A percentile compares a stretch with the other conserved stretches of the same genome.
Evolutionary conservation across 2,329 filamentous ascomycete species (phyloP).

Genomic region (Botrytis squamosa): DNA sequence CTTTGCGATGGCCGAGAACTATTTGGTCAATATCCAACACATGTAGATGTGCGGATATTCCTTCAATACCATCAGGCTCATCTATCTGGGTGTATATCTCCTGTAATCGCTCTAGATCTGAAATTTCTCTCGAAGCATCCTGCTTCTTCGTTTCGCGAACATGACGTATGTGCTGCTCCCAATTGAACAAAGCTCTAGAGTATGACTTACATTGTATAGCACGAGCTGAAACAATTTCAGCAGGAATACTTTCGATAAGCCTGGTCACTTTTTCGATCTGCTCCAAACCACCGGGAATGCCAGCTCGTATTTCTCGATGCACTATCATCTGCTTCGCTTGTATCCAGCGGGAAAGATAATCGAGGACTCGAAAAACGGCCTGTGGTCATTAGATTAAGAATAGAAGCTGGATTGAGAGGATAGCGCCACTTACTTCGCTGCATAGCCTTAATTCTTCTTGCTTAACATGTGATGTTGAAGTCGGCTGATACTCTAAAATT

Average conservation of each 20-base stretch:
- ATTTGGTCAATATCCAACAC: constrained; percentile 92
- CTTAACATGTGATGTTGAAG: constrained; percentile 56
- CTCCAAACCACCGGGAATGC: constrained; percentile 44
- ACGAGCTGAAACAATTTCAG: constrained; percentile 72
- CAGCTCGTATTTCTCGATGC: background rate
- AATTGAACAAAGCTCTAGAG: constrained; percentile 86
- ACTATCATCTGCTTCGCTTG: constrained; percentile 57
- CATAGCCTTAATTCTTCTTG: constrained; percentile 78
- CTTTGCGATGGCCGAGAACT: constrained; percentile 87
- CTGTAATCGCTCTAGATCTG: constrained; percentile 75
- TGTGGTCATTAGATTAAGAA: constrained; percentile 43
- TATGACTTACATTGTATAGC: constrained; percentile 95
- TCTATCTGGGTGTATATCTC: constrained; percentile 97
- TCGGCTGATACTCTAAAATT: constrained; percentile 62
- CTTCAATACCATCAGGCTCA: constrained; percentile 93
- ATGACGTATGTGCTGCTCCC: constrained; percentile 83
- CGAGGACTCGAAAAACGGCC: constrained; percentile 86
- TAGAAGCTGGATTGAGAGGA: constrained; percentile 25
- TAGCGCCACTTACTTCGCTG: constrained; percentile 66
- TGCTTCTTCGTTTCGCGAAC: constrained; percentile 28
- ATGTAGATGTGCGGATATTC: constrained; percentile 83
- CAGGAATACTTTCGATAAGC: constrained; percentile 67
- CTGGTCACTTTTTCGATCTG: constrained; percentile 65
- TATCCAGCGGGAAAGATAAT: constrained; percentile 89
- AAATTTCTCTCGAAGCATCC: constrained; percentile 49